phyloP scores from a whole-genome alignment of 2,329 filamentous ascomycete species.

The Chaetomium olivaceum region DNA sequence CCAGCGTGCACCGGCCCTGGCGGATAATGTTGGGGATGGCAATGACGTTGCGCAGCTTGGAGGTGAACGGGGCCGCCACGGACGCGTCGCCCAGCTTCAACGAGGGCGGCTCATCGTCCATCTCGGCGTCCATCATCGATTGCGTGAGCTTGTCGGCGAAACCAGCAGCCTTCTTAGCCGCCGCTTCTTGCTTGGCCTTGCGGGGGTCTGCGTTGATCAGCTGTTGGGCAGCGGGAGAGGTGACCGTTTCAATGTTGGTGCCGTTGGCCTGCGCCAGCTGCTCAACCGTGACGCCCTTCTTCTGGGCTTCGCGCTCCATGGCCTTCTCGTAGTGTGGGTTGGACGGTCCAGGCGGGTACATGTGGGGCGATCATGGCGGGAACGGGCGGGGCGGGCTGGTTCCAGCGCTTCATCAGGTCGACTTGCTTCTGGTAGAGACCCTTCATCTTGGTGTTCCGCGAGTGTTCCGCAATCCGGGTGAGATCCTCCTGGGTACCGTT shows the following conservation, averaged over 20 bases:
- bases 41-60: constrained; percentile 94
- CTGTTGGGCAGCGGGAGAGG: constrained; percentile 64
- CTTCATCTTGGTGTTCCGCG: constrained; percentile 95
- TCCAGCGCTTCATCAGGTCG: constrained; percentile 89
- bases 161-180: constrained; percentile 69
- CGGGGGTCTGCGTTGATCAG: constrained; percentile 56
- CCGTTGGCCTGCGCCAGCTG: constrained; percentile 58
- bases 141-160: constrained; percentile 85
- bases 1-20: constrained; percentile 94
- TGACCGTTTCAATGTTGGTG: constrained; percentile 63
- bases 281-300: constrained; percentile 68
- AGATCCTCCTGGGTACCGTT: constrained; percentile 94
- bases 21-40: constrained; percentile 98
- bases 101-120: constrained; percentile 89
- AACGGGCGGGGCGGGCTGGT: constrained; percentile 88
- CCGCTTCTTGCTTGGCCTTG: constrained; percentile 63
- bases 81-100: constrained; percentile 98
- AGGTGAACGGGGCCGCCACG: constrained; percentile 95
- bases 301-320: constrained; percentile 79
- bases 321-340: constrained; percentile 97
- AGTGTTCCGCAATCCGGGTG: constrained; percentile 87
- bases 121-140: constrained; percentile 85
- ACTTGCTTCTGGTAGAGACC: constrained; percentile 97
- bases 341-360: constrained; percentile 84
- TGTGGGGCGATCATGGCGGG: constrained; percentile 85